Evolutionary conservation across 352 stramenopile genomes (phyloP), one percentile per base, ranked within the genome.

Genomic region (Phytopythium boreale): DNA sequence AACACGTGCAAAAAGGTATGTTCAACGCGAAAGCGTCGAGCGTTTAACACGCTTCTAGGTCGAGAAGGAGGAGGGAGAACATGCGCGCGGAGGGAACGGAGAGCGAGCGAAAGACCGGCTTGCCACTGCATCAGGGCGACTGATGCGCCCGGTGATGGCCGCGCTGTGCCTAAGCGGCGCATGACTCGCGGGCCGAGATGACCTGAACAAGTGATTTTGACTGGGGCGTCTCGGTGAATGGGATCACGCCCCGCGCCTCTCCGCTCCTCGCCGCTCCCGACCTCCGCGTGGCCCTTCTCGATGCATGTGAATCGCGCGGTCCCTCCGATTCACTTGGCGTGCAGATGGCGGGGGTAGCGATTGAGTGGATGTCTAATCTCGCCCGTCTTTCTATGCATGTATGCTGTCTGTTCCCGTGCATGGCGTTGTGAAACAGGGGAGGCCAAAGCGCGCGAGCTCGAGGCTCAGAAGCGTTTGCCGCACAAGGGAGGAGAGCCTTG

Each of bases 311-410:
- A 27, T 22, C 47, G 17, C 29, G 51, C 29, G 9, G 6, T 58
- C n/a, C 27, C 47, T 36, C 26, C 51, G n/a, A 1, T 31, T 22
- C 29, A 10, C 29, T 22, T 17, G 19, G 19, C 15, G 22, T 43
- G 19, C 27, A 31, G 15, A 36, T 36, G 49, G 9, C 17, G 4
- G 34, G 11, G 17, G 19, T 27, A 24, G 31, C 51, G n/a, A 44
- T 39, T n/a, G 56, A 50, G 19, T 36, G 22, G 19, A 41, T 24
- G 56, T 60, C 55, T 60, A 49, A 60, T 37, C 34, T 17, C 36
- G 11, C 20, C 27, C 37, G 37, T 53, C 56, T 53, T 61, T 61
- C 56, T 52, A 61, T 52, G 56, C 41, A 53, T 49, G 56, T 41
- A 29, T 39, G 20, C 14, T 17, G 37, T 19, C 14, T 26, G 39